These are phyloP conservation scores for Pseudogymnoascus sp. DNA, from an alignment of 2,329 filamentous ascomycete genomes.

Conservation along the genomic window DNA sequence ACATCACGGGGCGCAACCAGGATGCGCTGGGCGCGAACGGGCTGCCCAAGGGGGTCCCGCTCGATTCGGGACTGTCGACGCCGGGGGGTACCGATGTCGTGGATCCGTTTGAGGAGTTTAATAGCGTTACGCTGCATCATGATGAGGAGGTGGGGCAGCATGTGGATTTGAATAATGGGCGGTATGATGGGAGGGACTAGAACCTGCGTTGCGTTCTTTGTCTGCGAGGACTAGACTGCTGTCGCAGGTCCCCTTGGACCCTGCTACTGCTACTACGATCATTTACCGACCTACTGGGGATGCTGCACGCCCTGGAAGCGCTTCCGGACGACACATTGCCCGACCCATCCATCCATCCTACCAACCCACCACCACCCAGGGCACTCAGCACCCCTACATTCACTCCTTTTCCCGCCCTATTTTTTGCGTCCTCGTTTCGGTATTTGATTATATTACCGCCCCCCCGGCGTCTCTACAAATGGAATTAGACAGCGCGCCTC, in stretches of 20 bases:
- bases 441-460: not conserved
- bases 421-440: not conserved
- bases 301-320: not conserved
- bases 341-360: not conserved
- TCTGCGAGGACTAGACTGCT: not conserved
- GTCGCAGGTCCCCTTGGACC: not conserved
- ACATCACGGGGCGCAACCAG: conserved; percentile 56
- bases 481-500: not conserved
- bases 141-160: conserved; percentile 56
- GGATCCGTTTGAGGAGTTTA: conserved; percentile 98
- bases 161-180: conserved; percentile 8
- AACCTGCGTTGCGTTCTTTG: not conserved
- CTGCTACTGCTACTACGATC: not conserved
- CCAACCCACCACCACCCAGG: not conserved
- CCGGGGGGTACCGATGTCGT: conserved; percentile 71
- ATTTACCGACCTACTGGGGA: not conserved
- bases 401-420: not conserved
- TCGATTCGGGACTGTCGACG: conserved; percentile 78
- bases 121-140: conserved; percentile 94
- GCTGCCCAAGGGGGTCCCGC: conserved; percentile 65
- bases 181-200: conserved; percentile 6
- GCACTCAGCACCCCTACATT: not conserved
- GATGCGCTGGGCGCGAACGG: conserved; percentile 29
- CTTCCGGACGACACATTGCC: not conserved
- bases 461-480: not conserved